A percentile compares a stretch with the other conserved stretches of the same genome.
These are phyloP conservation scores for Penicillium paxilli DNA, from an alignment of 495 filamentous ascomycete species.

Conservation along the genomic window DNA sequence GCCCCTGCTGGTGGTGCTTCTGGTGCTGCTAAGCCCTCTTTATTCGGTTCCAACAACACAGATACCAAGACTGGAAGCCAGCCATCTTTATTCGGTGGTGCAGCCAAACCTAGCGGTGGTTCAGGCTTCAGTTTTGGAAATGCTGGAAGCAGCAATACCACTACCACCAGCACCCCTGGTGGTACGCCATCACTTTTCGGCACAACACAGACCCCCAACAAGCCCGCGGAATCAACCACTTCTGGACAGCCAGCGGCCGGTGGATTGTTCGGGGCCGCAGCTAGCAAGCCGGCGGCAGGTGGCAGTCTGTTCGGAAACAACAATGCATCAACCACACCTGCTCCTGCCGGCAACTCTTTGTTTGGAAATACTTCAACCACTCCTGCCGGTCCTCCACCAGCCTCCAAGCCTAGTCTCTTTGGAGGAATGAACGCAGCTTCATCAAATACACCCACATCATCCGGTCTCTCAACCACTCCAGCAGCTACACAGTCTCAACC, in stretches of 20 bases:
- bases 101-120: conserved; percentile 20
- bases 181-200: conserved; percentile 17
- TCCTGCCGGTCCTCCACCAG: conserved; percentile 62
- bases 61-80: conserved; percentile 12
- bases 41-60: conserved; percentile 34
- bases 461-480: conserved; percentile 28
- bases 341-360: conserved; percentile 35
- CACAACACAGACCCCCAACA: conserved; percentile 37
- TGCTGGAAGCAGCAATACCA: conserved; percentile 25
- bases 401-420: conserved; percentile 38
- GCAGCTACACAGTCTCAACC: conserved; percentile 29
- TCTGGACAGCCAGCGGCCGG: conserved; percentile 36
- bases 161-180: conserved; percentile 8
- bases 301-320: conserved; percentile 41
- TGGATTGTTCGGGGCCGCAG: conserved; percentile 51
- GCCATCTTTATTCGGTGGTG: not conserved
- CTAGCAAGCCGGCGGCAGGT: conserved; percentile 14
- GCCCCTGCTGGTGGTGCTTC: conserved; percentile 18
- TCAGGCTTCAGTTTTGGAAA: conserved; percentile 45
- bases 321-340: conserved; percentile 35
- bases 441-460: conserved; percentile 24
- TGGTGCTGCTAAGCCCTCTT: conserved; percentile 25
- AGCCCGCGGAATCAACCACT: conserved; percentile 34
- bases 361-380: conserved; percentile 60
- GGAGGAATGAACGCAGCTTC: conserved; percentile 23